These are phyloP conservation scores for Alternaria panax DNA, from an alignment of 2,329 filamentous ascomycete genomes.

Conservation along the genomic window DNA sequence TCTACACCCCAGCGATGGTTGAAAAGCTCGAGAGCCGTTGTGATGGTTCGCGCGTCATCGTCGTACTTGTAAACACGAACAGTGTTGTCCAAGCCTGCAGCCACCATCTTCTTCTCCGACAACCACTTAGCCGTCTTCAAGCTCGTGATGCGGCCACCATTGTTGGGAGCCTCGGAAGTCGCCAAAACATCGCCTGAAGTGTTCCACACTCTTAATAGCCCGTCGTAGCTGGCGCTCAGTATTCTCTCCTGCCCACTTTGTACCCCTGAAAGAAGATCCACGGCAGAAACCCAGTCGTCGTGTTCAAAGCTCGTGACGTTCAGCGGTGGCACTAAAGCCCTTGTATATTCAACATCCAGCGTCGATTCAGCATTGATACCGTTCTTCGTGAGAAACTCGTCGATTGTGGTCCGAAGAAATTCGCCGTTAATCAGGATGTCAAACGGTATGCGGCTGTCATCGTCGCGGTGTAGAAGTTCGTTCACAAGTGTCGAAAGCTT, in stretches of 20 bases:
- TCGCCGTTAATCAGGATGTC: constrained; percentile 96
- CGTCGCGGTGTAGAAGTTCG: constrained; percentile 63
- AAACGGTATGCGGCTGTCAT: constrained; percentile 74
- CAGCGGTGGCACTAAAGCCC: constrained; percentile 85
- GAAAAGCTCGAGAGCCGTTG: constrained; percentile 80
- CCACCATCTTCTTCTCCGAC: constrained; percentile 78
- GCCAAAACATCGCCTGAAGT: constrained; percentile 85
- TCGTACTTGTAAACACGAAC: constrained; percentile 89
- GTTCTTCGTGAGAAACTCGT: constrained; percentile 85
- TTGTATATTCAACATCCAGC: constrained; percentile 89
- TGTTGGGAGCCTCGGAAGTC: constrained; percentile 70
- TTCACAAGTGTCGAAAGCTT: constrained; percentile 69
- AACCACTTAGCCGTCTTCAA: constrained; percentile 85
- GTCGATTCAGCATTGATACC: constrained; percentile 90
- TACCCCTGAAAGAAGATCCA: constrained; percentile 77
- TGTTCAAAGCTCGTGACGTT: constrained; percentile 94
- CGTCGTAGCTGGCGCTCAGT: constrained; percentile 93
- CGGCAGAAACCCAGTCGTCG: constrained; percentile 92
- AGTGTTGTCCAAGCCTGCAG: constrained; percentile 82
- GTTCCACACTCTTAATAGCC: constrained; percentile 85
- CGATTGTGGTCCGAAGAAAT: constrained; percentile 86
- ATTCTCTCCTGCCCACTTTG: constrained; percentile 71
- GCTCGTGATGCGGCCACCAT: constrained; percentile 71
- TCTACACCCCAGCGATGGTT: constrained; percentile 80
- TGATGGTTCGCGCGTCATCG: constrained; percentile 69